Evolutionary conservation across 306 rosid species (phyloP).

Genomic region (Inga leiocalycina): DNA sequence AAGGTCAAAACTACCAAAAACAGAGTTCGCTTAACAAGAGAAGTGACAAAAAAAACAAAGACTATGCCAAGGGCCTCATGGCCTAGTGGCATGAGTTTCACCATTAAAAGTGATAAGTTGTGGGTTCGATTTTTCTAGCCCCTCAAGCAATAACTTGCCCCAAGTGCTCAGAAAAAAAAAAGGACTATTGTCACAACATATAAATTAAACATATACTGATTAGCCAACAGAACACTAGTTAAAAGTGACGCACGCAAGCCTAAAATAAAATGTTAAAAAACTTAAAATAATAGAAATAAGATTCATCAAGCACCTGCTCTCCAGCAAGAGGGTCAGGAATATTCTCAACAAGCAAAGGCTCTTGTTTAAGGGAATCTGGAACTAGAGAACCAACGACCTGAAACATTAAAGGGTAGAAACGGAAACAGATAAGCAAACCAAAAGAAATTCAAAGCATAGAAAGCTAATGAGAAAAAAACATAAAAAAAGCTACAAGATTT

Average conservation of each 20-base stretch:
- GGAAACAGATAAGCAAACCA: slow-evolving; percentile 19
- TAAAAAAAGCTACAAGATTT: not conserved
- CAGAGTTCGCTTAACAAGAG: not conserved
- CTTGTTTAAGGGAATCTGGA: slow-evolving; percentile 73
- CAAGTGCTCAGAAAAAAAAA: not conserved
- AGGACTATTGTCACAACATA: not conserved
- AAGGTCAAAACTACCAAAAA: not conserved
- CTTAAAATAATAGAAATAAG: slow-evolving; percentile 1
- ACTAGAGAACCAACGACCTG: slow-evolving; percentile 63
- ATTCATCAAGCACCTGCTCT: slow-evolving; percentile 75
- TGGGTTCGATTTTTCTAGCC: not conserved
- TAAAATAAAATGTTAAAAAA: slow-evolving; percentile 3
- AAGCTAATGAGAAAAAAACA: not conserved
- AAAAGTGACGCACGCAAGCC: not conserved
- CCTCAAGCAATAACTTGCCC: not conserved
- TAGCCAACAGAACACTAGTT: not conserved
- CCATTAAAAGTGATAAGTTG: not conserved
- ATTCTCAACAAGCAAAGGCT: slow-evolving; percentile 79
- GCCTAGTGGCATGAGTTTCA: not conserved
- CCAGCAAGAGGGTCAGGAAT: slow-evolving; percentile 84
- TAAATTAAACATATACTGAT: not conserved
- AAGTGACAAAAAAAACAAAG: slow-evolving; percentile 3
- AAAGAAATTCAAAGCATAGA: not conserved
- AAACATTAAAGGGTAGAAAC: slow-evolving; percentile 24
- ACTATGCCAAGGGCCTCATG: not conserved